phyloP scores from a whole-genome alignment of 208 protist species.

The Naegleria lovaniensis region DNA sequence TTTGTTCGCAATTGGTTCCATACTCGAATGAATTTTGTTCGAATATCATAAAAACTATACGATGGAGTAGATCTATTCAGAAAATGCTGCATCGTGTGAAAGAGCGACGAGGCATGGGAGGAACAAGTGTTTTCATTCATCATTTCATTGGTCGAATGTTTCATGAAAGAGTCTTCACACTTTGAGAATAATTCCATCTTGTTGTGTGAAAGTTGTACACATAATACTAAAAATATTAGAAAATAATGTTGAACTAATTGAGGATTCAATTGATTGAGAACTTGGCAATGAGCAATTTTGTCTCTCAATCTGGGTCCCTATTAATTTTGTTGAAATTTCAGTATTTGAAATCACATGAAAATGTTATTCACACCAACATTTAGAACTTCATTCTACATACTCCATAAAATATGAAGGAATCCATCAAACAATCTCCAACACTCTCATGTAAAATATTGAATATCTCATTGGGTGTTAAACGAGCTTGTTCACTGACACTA shows the following conservation, averaged over 20 bases:
- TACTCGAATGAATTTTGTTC: not conserved
- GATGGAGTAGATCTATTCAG: not conserved
- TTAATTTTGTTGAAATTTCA: too few relatives aligned
- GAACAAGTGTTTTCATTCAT: not conserved
- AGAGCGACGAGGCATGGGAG: not conserved
- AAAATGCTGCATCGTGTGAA: not conserved
- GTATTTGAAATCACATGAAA: too few relatives aligned
- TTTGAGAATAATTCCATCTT: not conserved
- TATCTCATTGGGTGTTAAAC: slow-evolving; percentile 4
- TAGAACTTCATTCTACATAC: not conserved
- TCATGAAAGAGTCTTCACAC: not conserved
- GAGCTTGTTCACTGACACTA: not conserved
- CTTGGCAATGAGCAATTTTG: not conserved
- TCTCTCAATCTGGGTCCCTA: slow-evolving; percentile 2
- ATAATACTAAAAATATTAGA: not conserved
- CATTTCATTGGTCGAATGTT: not conserved
- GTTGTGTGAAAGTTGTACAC: not conserved
- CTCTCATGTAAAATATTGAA: not conserved
- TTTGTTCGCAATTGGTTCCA: not conserved
- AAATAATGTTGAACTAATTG: not conserved
- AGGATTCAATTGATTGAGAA: not conserved
- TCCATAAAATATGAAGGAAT: not conserved
- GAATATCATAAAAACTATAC: not conserved
- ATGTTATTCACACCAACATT: too few relatives aligned
- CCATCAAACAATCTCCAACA: not conserved